A percentile compares a stretch with the other conserved stretches of the same genome.
Evolutionary conservation across 352 stramenopile genomes (phyloP).

Genomic region (Globisporangium ultimum): DNA sequence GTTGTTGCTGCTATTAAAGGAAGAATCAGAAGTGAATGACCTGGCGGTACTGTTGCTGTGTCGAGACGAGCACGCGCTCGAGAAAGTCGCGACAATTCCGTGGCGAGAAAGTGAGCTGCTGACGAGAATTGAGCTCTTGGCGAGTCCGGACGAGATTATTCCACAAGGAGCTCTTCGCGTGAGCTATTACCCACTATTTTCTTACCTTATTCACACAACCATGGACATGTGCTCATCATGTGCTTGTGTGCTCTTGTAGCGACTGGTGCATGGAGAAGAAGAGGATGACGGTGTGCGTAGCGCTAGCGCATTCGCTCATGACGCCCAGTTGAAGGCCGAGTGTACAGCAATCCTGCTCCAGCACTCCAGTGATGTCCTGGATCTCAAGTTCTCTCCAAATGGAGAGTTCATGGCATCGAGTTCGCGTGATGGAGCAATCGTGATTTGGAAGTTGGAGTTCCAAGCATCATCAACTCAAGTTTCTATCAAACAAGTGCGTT

Average conservation of each 20-base stretch:
- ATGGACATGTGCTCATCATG: not conserved
- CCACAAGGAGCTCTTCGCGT: slow-evolving; percentile 56
- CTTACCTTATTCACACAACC: too few species aligned
- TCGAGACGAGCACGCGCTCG: slow-evolving; percentile 31
- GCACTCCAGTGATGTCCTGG: slow-evolving; percentile 57
- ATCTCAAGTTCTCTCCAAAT: slow-evolving; percentile 78
- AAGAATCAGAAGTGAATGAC: slow-evolving; percentile 43
- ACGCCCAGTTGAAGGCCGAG: slow-evolving; percentile 19
- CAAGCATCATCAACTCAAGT: slow-evolving; percentile 1
- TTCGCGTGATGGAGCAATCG: slow-evolving; percentile 68
- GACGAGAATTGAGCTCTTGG: slow-evolving; percentile 42
- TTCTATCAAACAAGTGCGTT: not conserved
- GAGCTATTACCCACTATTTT: not conserved
- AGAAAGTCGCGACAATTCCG: slow-evolving; percentile 27
- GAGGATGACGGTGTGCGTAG: slow-evolving; percentile 12
- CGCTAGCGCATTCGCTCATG: slow-evolving; percentile 1
- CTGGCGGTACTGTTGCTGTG: slow-evolving; percentile 63
- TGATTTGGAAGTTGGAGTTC: slow-evolving; percentile 64
- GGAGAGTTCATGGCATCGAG: slow-evolving; percentile 74
- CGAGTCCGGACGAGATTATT: slow-evolving; percentile 66
- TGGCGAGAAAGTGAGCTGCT: slow-evolving; percentile 51
- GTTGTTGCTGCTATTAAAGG: slow-evolving; percentile 12
- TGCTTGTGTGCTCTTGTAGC: slow-evolving; percentile 19
- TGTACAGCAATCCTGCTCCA: slow-evolving; percentile 43
- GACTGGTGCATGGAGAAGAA: slow-evolving; percentile 32